Conservation (phyloP, 2,329 filamentous ascomycete genomes). For the Gyromitra esculenta region DNA sequence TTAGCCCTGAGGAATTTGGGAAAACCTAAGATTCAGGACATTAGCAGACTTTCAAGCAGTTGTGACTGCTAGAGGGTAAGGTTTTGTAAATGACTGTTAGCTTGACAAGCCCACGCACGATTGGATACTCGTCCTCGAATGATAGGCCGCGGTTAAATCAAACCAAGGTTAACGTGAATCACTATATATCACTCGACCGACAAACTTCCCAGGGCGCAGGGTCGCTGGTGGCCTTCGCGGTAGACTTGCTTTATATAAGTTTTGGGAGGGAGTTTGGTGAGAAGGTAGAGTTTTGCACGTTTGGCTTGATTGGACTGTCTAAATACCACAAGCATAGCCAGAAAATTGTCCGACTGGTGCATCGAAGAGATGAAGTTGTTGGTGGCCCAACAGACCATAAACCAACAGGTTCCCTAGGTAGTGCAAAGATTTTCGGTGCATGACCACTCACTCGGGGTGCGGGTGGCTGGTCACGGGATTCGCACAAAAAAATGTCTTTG, state of each 20-base stretch:
- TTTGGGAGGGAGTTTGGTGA: background rate
- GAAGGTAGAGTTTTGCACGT: background rate
- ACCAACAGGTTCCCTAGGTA: background rate
- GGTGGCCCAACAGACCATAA: conserved; percentile 9
- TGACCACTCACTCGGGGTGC: conserved; percentile 5
- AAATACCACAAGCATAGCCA: background rate
- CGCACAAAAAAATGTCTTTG: background rate
- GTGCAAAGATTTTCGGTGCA: background rate
- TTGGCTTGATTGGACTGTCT: background rate
- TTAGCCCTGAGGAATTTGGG: background rate
- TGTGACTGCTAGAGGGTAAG: conserved; percentile 9
- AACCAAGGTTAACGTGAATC: background rate
- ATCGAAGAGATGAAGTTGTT: conserved; percentile 7
- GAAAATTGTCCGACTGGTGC: conserved; percentile 13
- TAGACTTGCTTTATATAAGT: conserved; percentile 16
- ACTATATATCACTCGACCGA: conserved; percentile 8
- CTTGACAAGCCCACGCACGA: background rate
- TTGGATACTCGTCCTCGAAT: conserved; percentile 14
- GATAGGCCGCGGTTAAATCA: conserved; percentile 16
- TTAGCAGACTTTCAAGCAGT: background rate
- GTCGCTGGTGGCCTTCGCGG: background rate
- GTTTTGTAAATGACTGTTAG: background rate
- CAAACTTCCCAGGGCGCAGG: background rate
- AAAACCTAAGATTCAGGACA: background rate
- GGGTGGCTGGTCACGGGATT: background rate